Base-by-base conservation (phyloP, 768 basidiomycete genomes). In the Boletus patriciae region DNA sequence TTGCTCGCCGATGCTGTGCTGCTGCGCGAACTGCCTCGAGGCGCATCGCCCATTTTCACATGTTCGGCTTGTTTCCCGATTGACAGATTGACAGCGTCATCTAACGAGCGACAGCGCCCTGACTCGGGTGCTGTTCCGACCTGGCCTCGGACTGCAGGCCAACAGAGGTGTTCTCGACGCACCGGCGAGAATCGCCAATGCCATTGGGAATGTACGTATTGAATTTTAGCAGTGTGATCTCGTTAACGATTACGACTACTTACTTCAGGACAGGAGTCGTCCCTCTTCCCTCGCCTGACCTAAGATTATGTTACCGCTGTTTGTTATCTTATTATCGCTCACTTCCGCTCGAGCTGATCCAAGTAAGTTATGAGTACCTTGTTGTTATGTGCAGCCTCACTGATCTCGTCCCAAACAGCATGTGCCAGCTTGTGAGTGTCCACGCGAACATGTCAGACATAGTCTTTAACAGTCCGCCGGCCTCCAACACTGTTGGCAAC, bases 401-500 rank as follows among this genome's bases (percentile, higher is more conserved):
- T 48, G 45, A 57, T 25, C 18, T 23, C 9, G 33, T 42, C 19
- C 25, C 37, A 10, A 42, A 58, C 36, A 63, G 60, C 62, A 44
- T 63, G 62, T 56, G 50, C 62, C n/a, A 59, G 40, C 31, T 56
- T 63, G 21, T 63, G 23, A 63, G 25, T 19, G 62, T 63, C 18
- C 60, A 53, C 7, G 40, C 27, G 46, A 38, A 44, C 38, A 15
- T 63, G 54, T 52, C 60, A 15, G 62, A 63, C 5, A 13, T 16
- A 4, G 48, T 63, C 40, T 63, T 62, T 44, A 62, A 63, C 18
- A 23, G 51, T 2, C 62, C 62, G 11, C 62, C n/a, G n/a, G n/a
- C n/a, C n/a, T n/a, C n/a, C n/a, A n/a, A n/a, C n/a, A n/a, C n/a
- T n/a, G n/a, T n/a, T n/a, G n/a, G n/a, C n/a, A n/a, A n/a, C n/a